Conservation (phyloP, 495 filamentous ascomycete species). For the Rostrohypoxylon terebratum region DNA sequence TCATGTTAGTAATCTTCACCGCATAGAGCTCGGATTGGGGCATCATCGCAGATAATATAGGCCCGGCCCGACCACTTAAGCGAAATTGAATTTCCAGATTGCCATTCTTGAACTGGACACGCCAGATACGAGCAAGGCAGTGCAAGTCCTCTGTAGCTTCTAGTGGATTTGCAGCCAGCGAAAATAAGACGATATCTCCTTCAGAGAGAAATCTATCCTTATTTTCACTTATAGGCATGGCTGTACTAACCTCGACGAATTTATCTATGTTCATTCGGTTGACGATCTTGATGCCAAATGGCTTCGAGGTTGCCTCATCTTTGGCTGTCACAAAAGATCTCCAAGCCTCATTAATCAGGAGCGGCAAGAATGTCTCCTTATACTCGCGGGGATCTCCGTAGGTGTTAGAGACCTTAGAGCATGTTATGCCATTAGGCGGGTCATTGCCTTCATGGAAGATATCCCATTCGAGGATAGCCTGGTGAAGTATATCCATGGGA, state of each 20-base stretch:
- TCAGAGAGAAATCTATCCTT: conserved; percentile 80
- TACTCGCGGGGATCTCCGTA: conserved; percentile 83
- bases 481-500: conserved; percentile 86
- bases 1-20: conserved; percentile 87
- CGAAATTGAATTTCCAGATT: conserved; percentile 85
- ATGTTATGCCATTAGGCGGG: conserved; percentile 79
- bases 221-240: conserved; percentile 73
- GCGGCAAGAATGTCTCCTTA: conserved; percentile 87
- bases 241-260: conserved; percentile 89
- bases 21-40: conserved; percentile 70
- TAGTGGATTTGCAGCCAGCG: conserved; percentile 74
- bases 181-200: conserved; percentile 89
- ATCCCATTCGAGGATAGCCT: conserved; percentile 89
- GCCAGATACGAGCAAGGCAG: conserved; percentile 85
- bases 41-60: conserved; percentile 58
- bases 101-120: conserved; percentile 81
- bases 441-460: conserved; percentile 88
- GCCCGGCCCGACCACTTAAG: conserved; percentile 63
- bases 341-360: conserved; percentile 95
- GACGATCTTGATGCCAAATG: conserved; percentile 84
- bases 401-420: conserved; percentile 76
- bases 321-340: conserved; percentile 89
- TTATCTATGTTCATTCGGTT: conserved; percentile 90
- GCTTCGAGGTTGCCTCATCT: conserved; percentile 82
- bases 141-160: conserved; percentile 72